Percentiles rank a stretch among this genome's conserved stretches.
Conservation (phyloP, 805 yeast species). For the Candida glaebosa region DNA sequence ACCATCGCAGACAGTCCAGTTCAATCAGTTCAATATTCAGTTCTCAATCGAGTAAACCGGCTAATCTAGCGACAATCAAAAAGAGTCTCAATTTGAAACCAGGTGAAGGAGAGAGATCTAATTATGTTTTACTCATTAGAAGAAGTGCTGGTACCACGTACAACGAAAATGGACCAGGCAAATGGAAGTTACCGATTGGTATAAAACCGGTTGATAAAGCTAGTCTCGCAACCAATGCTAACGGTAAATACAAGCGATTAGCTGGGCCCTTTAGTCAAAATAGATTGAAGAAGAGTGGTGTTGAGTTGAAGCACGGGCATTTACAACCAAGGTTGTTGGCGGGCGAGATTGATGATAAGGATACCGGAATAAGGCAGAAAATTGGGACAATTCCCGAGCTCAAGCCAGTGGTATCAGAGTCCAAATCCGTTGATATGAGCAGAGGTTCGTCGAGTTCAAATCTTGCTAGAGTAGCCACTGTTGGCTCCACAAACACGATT, state of each 20-base stretch:
- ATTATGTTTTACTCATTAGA: slow-evolving; percentile 45
- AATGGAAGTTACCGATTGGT: slow-evolving; percentile 53
- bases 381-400: slow-evolving; percentile 1
- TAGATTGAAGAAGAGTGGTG: slow-evolving; percentile 37
- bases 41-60: slow-evolving; percentile 29
- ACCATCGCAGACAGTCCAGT: slow-evolving; percentile 19
- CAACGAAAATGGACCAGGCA: slow-evolving; percentile 43
- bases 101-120: slow-evolving; percentile 50
- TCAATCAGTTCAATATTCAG: slow-evolving; percentile 37
- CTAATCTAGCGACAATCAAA: slow-evolving; percentile 36
- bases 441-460: slow-evolving; percentile 24
- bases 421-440: slow-evolving; percentile 8
- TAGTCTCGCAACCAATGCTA: slow-evolving; percentile 19
- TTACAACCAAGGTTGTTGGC: slow-evolving; percentile 66
- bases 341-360: slow-evolving; percentile 65
- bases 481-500: slow-evolving; percentile 15
- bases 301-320: slow-evolving; percentile 60
- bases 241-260: slow-evolving; percentile 26
- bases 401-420: slow-evolving; percentile 1
- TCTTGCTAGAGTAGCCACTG: slow-evolving; percentile 30
- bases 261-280: slow-evolving; percentile 21
- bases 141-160: slow-evolving; percentile 47
- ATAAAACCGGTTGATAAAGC: slow-evolving; percentile 44
- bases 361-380: background rate
- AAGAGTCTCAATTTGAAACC: slow-evolving; percentile 34